Conservation (phyloP, 2,329 filamentous ascomycete species). For the Fusarium caatingaense region DNA sequence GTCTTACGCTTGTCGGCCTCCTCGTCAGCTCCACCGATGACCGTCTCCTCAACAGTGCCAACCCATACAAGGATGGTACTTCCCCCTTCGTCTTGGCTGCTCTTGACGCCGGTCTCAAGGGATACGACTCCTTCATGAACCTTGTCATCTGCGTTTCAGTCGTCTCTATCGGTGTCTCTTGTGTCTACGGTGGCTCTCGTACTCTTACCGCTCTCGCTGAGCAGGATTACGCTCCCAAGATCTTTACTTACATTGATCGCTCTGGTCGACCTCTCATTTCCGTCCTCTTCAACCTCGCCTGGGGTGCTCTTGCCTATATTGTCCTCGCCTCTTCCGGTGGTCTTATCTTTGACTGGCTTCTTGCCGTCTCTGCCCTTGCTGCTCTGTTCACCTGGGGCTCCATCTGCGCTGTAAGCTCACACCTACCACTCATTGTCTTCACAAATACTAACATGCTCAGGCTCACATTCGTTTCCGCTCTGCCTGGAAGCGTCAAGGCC, state of each 20-base stretch:
- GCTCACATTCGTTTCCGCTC: conserved; percentile 73
- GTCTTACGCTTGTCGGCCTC: conserved; percentile 62
- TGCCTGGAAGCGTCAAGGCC: conserved; percentile 69
- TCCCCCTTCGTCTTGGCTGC: conserved; percentile 65
- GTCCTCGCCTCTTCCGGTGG: conserved; percentile 59
- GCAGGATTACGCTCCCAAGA: conserved; percentile 65
- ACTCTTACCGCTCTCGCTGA: conserved; percentile 67
- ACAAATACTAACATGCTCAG: neutral
- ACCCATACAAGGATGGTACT: conserved; percentile 48
- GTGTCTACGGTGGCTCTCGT: conserved; percentile 66
- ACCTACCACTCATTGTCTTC: no score
- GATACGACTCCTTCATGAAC: conserved; percentile 65
- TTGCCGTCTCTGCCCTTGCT: conserved; percentile 71
- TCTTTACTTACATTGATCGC: conserved; percentile 65
- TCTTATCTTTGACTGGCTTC: conserved; percentile 72
- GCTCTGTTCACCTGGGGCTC: conserved; percentile 74
- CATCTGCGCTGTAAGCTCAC: conserved; percentile 60
- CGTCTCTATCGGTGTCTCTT: conserved; percentile 65
- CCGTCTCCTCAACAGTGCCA: conserved; percentile 54
- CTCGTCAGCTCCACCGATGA: conserved; percentile 57
- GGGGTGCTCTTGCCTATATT: conserved; percentile 61
- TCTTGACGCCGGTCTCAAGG: conserved; percentile 59
- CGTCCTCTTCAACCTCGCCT: conserved; percentile 59
- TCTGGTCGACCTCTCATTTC: conserved; percentile 63
- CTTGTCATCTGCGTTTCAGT: conserved; percentile 65